Evolutionary conservation across 164 flowering plant species (phyloP), one percentile per base, ranked within the genome.

Genomic region (Vitis vinifera): DNA sequence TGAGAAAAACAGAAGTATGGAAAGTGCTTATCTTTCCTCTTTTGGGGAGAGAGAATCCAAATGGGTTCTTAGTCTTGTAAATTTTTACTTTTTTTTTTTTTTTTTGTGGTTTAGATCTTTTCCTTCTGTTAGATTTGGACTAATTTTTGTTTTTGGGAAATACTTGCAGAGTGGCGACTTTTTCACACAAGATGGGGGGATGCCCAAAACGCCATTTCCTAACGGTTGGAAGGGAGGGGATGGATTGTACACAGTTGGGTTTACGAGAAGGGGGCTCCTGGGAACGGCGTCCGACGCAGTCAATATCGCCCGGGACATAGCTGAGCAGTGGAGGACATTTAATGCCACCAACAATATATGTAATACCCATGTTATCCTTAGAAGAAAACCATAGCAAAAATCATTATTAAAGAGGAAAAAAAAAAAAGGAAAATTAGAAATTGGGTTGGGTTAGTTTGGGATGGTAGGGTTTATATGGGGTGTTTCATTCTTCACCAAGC

Each of bases 181-280:
- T 74, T 94, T 92, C 77, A 86, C 88, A 8, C 71, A 82, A 66
- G 86, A 92, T 2, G 98, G 98, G 8, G 27, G 27, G 27, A 91
- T 92, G 97, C 98, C 98, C 2, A 89, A 70, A 61, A 76, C 79
- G 55, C 88, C 93, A 48, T 94, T 87, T 79, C 98, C 98, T 4
- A 77, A 86, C 73, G 83, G 97, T 0, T 94, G 97, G 97, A 91
- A 83, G 75, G 97, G 95, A 12, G 89, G 77, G 44, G 76, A 83
- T 8, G 94, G 98, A 12, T 71, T 94, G 60, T 92, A 91, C 66
- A 79, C 88, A 16, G 97, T 94, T 13, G 98, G 98, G 12, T 92
- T 94, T 61, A 91, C 98, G 7, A 79, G 90, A 73, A 76, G 90
- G 71, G 98, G 98, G 0, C 77, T 94, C 0, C 76, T 88, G 11